Evolutionary conservation across 2,329 filamentous ascomycete species (phyloP).

Genomic region (Volutella citrinella): DNA sequence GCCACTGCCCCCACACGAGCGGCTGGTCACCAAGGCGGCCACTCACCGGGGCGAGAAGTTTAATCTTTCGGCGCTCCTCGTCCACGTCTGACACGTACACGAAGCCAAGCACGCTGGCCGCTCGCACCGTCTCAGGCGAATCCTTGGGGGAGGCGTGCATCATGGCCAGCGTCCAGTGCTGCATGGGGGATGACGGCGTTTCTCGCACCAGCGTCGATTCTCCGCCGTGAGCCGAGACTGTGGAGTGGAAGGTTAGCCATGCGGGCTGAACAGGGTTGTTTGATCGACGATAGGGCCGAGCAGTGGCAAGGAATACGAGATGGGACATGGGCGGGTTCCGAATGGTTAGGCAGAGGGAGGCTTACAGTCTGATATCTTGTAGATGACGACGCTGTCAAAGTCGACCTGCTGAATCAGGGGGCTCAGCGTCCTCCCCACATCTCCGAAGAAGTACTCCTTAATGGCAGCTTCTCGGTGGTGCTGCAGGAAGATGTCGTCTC

Average conservation of each 20-base stretch:
- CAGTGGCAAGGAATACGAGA: too few relatives aligned
- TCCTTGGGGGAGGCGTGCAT: slow-evolving; percentile 74
- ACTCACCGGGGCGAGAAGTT: slow-evolving; percentile 79
- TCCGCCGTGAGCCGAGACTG: slow-evolving; percentile 29
- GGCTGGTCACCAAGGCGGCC: slow-evolving; percentile 77
- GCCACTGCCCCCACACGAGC: slow-evolving; percentile 82
- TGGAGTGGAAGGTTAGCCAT: too few relatives aligned
- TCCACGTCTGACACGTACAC: slow-evolving; percentile 92
- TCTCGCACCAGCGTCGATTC: slow-evolving; percentile 60
- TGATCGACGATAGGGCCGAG: too few relatives aligned
- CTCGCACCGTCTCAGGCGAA: slow-evolving; percentile 67
- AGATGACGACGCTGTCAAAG: slow-evolving; percentile 72
- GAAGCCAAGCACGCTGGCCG: slow-evolving; percentile 86
- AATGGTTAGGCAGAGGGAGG: not conserved
- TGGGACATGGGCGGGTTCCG: too few relatives aligned
- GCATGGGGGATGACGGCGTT: slow-evolving; percentile 63
- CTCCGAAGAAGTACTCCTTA: slow-evolving; percentile 93
- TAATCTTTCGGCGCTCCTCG: slow-evolving; percentile 74
- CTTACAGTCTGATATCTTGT: slow-evolving; percentile 61
- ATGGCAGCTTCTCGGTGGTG: slow-evolving; percentile 72
- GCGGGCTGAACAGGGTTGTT: too few relatives aligned
- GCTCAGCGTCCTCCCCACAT: slow-evolving; percentile 70
- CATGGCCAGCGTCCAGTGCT: slow-evolving; percentile 81
- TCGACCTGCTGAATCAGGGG: slow-evolving; percentile 85
- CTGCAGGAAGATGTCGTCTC: slow-evolving; percentile 72